Evolutionary conservation across 805 yeast genomes (phyloP), one percentile per base, ranked within the genome.

Genomic region (Ogataea pini): DNA sequence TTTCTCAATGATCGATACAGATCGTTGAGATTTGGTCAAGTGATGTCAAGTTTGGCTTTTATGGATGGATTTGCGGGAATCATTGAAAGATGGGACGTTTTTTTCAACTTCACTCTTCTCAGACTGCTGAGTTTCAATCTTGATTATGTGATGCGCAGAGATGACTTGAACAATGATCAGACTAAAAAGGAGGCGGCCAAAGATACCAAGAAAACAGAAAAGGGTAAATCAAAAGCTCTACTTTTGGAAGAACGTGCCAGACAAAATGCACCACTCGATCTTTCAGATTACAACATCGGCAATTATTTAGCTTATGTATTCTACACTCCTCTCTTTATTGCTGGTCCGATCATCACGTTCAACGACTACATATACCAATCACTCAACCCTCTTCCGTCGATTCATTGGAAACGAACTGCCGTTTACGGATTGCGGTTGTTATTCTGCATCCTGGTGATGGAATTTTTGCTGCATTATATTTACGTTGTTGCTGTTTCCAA

Each of bases 401-500:
- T 86, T 29, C 75, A 78, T 44, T 51, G 61, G 45, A 76, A 72
- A 42, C 71, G 87, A 37, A 82, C 79, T 0, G 43, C 75, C 1
- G 67, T 77, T 0, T 94, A 91, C 65, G 88, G 85, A 0, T 45
- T 81, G 13, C 72, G 97, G 44, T 79, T 94, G 34, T 45, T 77
- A 2, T 73, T 89, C 51, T 89, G 97, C 64, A 70, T 92, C 8
- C 63, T 91, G 34, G 83, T 84, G 13, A 92, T 94, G 98, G 99
- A 94, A 69, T 76, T 89, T 52, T 63, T 92, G 9, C 70, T 94
- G 31, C 99, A 94, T 62, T 89, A 71, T 65, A 85, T 88, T 65
- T 91, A 94, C 60, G 98, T 92, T 12, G 96, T 89, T 27, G 98
- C 98, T 0, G 91, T 90, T 2, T 83, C 96, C 1, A 86, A 88